These are phyloP conservation scores for Penicillium palitans DNA, from an alignment of 2,329 filamentous ascomycete genomes.

Conservation along the genomic window DNA sequence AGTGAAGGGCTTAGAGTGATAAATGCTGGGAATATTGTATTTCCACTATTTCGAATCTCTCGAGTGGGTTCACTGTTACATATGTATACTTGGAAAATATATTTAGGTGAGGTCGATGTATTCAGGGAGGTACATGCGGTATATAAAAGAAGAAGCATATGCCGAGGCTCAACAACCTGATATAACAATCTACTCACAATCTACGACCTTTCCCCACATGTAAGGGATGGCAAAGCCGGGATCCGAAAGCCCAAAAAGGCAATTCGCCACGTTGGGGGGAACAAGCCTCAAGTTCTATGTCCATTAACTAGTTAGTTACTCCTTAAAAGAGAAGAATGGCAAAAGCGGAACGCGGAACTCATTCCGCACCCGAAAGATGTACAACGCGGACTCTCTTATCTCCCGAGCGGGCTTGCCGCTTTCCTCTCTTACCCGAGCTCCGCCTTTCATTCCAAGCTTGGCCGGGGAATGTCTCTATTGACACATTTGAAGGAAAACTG, in stretches of 20 bases:
- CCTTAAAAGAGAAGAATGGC: no score
- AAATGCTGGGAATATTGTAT: not conserved
- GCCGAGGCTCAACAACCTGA: not conserved
- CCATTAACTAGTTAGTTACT: no score
- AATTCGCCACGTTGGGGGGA: not conserved
- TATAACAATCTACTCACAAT: no score
- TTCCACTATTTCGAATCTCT: not conserved
- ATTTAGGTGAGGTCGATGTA: not conserved
- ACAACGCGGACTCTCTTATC: not conserved
- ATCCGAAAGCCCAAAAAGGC: slow-evolving; percentile 1
- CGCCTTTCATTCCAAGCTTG: not conserved
- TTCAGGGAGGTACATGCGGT: not conserved
- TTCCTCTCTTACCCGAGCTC: slow-evolving; percentile 6
- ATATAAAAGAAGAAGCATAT: not conserved
- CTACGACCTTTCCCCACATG: not conserved
- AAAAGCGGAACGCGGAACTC: not conserved
- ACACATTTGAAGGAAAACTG: not conserved
- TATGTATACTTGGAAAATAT: not conserved
- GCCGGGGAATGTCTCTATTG: not conserved
- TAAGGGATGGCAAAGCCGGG: not conserved
- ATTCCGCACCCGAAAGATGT: not conserved
- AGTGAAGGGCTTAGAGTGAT: not conserved
- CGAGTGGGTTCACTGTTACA: not conserved
- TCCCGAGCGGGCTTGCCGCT: slow-evolving; percentile 5
- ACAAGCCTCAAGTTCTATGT: not conserved